Evolutionary conservation across 2,329 filamentous ascomycete genomes (phyloP), one percentile per base, ranked within the genome.

Genomic region (Pochonia chlamydosporia): DNA sequence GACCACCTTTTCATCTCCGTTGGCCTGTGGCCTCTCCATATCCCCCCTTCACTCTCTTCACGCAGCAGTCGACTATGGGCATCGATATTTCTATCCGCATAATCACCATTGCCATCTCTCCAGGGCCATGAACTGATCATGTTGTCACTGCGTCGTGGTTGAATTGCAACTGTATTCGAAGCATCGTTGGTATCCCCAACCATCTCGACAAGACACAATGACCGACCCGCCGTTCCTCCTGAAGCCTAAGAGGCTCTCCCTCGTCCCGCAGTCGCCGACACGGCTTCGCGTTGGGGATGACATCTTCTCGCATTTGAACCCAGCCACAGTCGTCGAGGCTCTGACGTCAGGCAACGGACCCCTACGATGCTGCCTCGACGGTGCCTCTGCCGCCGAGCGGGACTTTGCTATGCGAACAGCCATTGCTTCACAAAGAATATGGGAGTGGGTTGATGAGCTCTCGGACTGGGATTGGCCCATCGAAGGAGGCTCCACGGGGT

Each of bases 371-470:
- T 86, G 82, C 59, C 75, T 89, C 49, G 77, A 82, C 50, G 71
- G 70, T 30, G 80, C 84, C 14, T 82, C 84, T 1, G 67, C 74
- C 3, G 68, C 78, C 21, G 85, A 92, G 64, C 80, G 84, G 56
- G 82, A 85, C 14, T 82, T 92, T 63, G 86, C 84, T 36, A 73
- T 84, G 57, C 78, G 81, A 52, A 83, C 86, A 37, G 87, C 87
- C 36, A 65, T 82, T 51, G 83, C 85, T 14, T 85, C 85, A 11
- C 80, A 84, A 56, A 82, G 79, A 52, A 80, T 93, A 52, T 77
- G 84, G 63, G 76, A 80, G 59, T 93, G 88, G 87, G 73, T 87
- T 23, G 72, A 79, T n/a, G 88, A 93, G 69, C 72, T 93, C 33
- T 68, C 70, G 39, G 61, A 67, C 39, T 82, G 80, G 81, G 64